Evolutionary conservation across 192 early-diverging fungal species (phyloP).

Genomic region (Rhizoclosmatium globosum): DNA sequence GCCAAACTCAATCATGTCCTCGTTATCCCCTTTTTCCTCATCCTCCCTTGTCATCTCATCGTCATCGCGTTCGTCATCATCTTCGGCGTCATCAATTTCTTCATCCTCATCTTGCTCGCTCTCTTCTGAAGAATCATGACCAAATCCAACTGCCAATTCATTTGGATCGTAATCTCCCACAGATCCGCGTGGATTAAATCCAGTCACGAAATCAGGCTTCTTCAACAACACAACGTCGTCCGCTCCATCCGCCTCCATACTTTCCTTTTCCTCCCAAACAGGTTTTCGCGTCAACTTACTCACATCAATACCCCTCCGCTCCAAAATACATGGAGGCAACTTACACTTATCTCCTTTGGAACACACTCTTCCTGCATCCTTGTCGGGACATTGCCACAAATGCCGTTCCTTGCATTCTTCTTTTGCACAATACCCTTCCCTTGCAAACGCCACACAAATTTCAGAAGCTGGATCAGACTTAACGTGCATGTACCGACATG

Average conservation of each 20-base stretch:
- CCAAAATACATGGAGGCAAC: slow-evolving; percentile 11
- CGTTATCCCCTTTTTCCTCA: background rate
- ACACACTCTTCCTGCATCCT: slow-evolving; percentile 11
- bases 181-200: background rate
- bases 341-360: background rate
- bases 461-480: no score
- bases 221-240: background rate
- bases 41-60: background rate
- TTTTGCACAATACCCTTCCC: slow-evolving; percentile 1
- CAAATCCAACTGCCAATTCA: background rate
- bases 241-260: background rate
- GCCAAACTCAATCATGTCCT: slow-evolving; percentile 16
- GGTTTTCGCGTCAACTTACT: background rate
- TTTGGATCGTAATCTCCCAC: background rate
- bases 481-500: slow-evolving; percentile 4
- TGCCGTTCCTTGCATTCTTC: slow-evolving; percentile 1
- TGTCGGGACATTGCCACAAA: slow-evolving; percentile 17
- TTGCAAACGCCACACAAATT: slow-evolving; percentile 6
- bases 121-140: background rate
- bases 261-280: background rate
- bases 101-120: background rate
- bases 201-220: slow-evolving; percentile 1
- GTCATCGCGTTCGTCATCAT: background rate
- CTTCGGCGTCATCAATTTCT: background rate
- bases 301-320: slow-evolving; percentile 11